Percentiles rank a stretch among this genome's conserved stretches.
Conservation (phyloP, 148 eudicot genomes). For the Silene uniflora region DNA sequence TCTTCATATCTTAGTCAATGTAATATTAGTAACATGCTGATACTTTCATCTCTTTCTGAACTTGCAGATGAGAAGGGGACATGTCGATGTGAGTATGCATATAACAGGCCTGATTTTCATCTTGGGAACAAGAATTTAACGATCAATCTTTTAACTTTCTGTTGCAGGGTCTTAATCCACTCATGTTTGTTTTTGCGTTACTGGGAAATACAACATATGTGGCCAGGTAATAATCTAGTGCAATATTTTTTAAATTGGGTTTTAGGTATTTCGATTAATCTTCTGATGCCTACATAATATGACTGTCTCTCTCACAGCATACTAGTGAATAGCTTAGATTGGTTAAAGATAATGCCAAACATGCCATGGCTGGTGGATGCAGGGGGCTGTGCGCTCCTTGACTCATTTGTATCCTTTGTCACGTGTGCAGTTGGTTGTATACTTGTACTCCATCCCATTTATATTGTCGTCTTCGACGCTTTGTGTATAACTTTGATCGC, state of each 20-base stretch:
- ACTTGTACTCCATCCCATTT: background rate
- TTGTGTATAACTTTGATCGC: too few relatives aligned
- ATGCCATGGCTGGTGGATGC: constrained; percentile 87
- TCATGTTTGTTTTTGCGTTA: constrained; percentile 77
- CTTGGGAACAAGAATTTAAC: background rate
- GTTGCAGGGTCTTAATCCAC: constrained; percentile 76
- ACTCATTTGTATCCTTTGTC: constrained; percentile 68
- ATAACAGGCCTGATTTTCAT: background rate
- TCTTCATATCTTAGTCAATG: background rate
- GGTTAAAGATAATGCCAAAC: constrained; percentile 64
- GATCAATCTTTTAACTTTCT: constrained; percentile 2
- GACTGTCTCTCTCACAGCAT: constrained; percentile 40
- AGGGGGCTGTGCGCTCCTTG: constrained; percentile 67
- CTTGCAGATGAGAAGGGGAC: constrained; percentile 56
- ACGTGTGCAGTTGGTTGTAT: background rate
- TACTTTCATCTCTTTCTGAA: background rate
- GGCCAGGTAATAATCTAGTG: constrained; percentile 46
- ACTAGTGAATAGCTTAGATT: constrained; percentile 69
- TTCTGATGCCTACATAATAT: background rate
- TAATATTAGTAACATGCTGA: background rate
- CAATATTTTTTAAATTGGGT: background rate
- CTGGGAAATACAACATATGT: constrained; percentile 71
- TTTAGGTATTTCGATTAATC: background rate
- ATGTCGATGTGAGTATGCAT: constrained; percentile 46
- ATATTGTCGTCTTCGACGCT: too few relatives aligned